Percentiles rank a stretch among this genome's conserved stretches.
phyloP scores from a whole-genome alignment of 345 rosid species.

The Eucalyptus regnans region DNA sequence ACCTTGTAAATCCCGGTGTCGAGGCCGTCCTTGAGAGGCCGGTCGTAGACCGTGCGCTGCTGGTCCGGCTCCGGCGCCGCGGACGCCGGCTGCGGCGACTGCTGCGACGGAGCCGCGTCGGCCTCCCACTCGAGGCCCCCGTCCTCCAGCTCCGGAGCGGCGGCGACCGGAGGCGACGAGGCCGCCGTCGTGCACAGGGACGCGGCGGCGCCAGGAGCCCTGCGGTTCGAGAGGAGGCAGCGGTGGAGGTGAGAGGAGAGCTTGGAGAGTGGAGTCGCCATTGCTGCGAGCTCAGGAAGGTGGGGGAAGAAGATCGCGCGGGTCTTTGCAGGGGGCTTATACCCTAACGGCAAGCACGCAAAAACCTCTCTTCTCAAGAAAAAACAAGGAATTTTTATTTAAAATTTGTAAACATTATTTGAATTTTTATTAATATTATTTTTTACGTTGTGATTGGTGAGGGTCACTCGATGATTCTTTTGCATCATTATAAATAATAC shows the following conservation, averaged over 20 bases:
- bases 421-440: no score
- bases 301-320: background rate
- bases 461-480: no score
- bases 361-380: background rate
- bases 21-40: no score
- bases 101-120: background rate
- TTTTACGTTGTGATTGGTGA: no score
- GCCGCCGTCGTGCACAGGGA: conserved; percentile 24
- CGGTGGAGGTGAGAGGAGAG: background rate
- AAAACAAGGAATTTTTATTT: background rate
- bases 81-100: background rate
- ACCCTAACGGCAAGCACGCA: background rate
- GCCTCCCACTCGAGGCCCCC: conserved; percentile 10
- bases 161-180: accelerated
- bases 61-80: no score
- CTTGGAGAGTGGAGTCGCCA: conserved; percentile 42
- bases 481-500: no score
- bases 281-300: background rate
- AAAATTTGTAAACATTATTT: no score
- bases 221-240: conserved; percentile 30
- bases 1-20: conserved; percentile 5
- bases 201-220: conserved; percentile 8
- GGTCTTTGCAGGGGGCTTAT: background rate
- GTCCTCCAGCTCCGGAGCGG: conserved; percentile 15
- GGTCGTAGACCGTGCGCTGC: no score